These are phyloP conservation scores for Aureobasidium sp. DNA, from an alignment of 2,329 filamentous ascomycete species.

Conservation along the genomic window DNA sequence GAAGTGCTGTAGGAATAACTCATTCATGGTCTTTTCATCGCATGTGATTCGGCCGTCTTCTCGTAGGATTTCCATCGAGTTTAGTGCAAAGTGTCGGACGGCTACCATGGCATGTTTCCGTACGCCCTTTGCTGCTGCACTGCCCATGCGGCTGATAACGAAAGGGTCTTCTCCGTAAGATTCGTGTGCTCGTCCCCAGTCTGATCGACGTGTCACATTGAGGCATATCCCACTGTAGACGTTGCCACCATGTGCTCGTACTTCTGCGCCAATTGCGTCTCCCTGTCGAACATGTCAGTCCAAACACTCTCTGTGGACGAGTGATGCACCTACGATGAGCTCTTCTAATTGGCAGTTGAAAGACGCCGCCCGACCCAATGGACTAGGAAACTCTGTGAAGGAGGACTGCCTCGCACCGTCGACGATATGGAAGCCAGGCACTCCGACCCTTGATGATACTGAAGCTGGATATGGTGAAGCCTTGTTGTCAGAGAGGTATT, in stretches of 20 bases:
- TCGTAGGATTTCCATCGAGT: constrained; percentile 28
- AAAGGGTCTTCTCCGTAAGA: constrained; percentile 14
- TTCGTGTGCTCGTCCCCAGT: constrained; percentile 8
- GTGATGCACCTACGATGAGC: neutral
- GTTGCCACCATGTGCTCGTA: constrained; percentile 10
- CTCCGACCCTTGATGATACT: neutral
- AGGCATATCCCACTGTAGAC: constrained; percentile 10
- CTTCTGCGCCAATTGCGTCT: constrained; percentile 8
- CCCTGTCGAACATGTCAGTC: neutral
- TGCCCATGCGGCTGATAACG: constrained; percentile 7
- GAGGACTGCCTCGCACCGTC: neutral
- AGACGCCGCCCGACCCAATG: neutral
- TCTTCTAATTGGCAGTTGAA: neutral
- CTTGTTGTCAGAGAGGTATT: constrained; percentile 7
- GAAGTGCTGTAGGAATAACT: constrained; percentile 24
- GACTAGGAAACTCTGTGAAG: constrained; percentile 6
- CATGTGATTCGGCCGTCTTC: constrained; percentile 24
- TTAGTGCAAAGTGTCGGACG: constrained; percentile 27
- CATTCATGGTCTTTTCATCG: constrained; percentile 23
- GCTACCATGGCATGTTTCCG: constrained; percentile 22
- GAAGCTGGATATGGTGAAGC: neutral
- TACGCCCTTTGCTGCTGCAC: neutral
- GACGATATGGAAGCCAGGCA: constrained; percentile 5
- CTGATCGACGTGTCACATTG: constrained; percentile 7
- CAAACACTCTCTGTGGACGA: too few species aligned